Base-by-base conservation (phyloP, 495 filamentous ascomycete species). In the Lophiostoma macrostomum region DNA sequence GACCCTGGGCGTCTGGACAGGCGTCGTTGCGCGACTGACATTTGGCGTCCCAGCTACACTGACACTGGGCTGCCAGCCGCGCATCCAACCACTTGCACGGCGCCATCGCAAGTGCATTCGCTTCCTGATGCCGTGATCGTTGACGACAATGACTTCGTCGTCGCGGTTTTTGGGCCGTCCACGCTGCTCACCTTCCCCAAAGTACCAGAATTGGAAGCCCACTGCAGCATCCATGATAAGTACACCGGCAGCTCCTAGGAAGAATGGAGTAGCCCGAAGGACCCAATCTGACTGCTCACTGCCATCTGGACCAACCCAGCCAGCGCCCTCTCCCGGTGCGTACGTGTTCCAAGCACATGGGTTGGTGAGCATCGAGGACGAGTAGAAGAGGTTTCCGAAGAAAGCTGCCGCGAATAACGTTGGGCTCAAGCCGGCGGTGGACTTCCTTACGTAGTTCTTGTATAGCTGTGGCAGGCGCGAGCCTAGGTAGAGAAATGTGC, bases 341-440 rank as follows among this genome's bases (percentile, higher is more conserved):
- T 77, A 81, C 51, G 80, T 70, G 46, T 68, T 61, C 85, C 84
- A 87, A 25, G 79, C 85, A 49, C 81, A 78, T 5, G 85, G 85
- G 64, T 87, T 88, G 4, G 82, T 74, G 19, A 85, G 63, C 6
- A 88, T 67, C 10, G 84, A 85, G 29, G 73, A 55, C 11, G 81
- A 84, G 70, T 88, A 88, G 73, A 87, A 87, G 39, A 86, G 61
- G 64, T 88, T 88, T 13, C 85, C 85, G 58, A 75, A 76, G 63
- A 88, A 88, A 12, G 85, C 84, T 10, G 85, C 85, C 39, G 80
- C 70, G 69, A 88, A 88, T 32, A 88, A 77, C 1, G 77, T 61
- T 1, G 83, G 81, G 0, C 79, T 83, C n/a, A 88, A 78, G 13
- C 85, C 85, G 18, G 84, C 70, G 6, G 85, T 88, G 48, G 82